Base-by-base conservation (phyloP, 805 yeast species). In the Monosporozyma unispora region DNA sequence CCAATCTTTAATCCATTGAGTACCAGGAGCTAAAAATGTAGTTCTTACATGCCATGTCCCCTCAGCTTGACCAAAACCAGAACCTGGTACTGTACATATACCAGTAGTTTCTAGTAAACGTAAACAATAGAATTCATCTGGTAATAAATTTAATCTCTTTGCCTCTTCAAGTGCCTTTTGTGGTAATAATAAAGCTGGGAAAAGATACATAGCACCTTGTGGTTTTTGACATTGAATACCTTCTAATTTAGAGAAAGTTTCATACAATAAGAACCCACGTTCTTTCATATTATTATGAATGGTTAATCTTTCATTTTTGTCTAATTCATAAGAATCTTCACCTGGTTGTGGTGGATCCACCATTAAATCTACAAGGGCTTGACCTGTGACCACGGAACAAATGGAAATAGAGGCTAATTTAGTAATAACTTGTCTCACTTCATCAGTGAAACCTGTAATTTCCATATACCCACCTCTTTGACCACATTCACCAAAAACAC, bases 391-490 rank as follows among this genome's bases (percentile, higher is more conserved):
- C 0, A 87, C 96, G 0, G 98, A 90, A 68, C 99, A 93, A 45
- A 93, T 75, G 27, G 90, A 81, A 57, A 93, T 87, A 7, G 95
- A 84, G n/a, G 95, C 93, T 56, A 93, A 74, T 70, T 93, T 93
- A 66, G 84, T 74, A 46, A 93, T 75, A 49, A 85, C 76, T 21
- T 79, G 84, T 57, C 74, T 70, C 10, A 89, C 82, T 38, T 83
- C 87, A 3, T 73, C 73, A 19, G 75, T 71, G 67, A 93, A 86
- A 0, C 96, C 96, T 8, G 84, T 76, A 4, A 90, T 70, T 69
- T 93, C 99, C 93, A 93, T 86, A 73, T 91, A 93, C 6, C 99
- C 99, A 59, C 98, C 99, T 71, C 99, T 83, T 73, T 93, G 99
- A 52, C 99, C 99, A 76, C 99, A 93, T 70, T 93, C 99, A 51